A percentile compares a stretch with the other conserved stretches of the same genome.
These are phyloP conservation scores for Candida freyschussii DNA, from an alignment of 1,139 yeast species.

Conservation along the genomic window DNA sequence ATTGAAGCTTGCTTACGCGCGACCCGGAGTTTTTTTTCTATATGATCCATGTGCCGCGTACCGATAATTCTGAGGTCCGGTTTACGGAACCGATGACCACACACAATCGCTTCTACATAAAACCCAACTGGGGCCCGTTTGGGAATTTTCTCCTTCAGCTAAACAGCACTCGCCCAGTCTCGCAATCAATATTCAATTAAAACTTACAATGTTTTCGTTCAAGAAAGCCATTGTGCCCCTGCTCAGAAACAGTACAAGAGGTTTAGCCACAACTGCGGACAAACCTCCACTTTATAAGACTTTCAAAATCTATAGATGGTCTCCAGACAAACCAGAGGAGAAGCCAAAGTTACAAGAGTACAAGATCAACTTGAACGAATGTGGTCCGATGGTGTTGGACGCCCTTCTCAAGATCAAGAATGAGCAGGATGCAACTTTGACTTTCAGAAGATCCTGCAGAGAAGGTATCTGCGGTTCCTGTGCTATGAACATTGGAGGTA, in stretches of 20 bases:
- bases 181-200: background rate
- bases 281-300: conserved; percentile 61
- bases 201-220: conserved; percentile 9
- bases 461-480: conserved; percentile 99
- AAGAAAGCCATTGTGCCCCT: conserved; percentile 13
- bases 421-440: conserved; percentile 92
- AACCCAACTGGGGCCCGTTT: background rate
- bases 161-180: conserved; percentile 1
- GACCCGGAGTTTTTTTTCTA: conserved; percentile 17
- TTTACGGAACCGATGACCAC: conserved; percentile 26
- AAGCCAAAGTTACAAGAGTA: conserved; percentile 86
- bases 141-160: conserved; percentile 1
- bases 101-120: too few relatives aligned
- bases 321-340: conserved; percentile 92
- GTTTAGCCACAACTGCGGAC: conserved; percentile 24
- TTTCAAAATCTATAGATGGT: conserved; percentile 96
- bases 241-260: conserved; percentile 12
- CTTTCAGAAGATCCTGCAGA: conserved; percentile 97
- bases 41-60: conserved; percentile 12
- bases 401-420: conserved; percentile 92
- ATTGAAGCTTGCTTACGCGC: conserved; percentile 19
- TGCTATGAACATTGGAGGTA: conserved; percentile 99
- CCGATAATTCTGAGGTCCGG: conserved; percentile 16
- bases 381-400: conserved; percentile 98
- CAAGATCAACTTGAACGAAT: conserved; percentile 77